phyloP scores from a whole-genome alignment of 1,284 basidiomycete species.

The Malassezia sympodialis region DNA sequence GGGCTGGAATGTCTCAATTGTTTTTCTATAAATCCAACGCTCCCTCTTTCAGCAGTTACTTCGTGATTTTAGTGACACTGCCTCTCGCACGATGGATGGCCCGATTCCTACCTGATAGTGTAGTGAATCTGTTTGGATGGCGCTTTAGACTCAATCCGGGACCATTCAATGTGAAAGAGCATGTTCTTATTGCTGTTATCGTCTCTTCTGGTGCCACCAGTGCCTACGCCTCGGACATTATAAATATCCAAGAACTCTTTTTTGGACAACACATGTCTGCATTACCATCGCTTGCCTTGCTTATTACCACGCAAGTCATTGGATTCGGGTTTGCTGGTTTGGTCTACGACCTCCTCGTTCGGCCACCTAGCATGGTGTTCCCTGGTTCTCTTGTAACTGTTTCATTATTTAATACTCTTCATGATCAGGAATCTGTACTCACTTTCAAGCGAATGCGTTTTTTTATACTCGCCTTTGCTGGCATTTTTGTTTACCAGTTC shows the following conservation, averaged over 20 bases:
- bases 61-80: constrained; percentile 53
- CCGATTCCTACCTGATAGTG: constrained; percentile 32
- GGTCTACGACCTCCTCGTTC: constrained; percentile 43
- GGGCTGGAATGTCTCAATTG: constrained; percentile 49
- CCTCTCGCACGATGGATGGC: constrained; percentile 51
- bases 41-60: constrained; percentile 54
- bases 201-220: constrained; percentile 50
- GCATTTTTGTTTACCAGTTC: constrained; percentile 51
- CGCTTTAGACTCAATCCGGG: constrained; percentile 52
- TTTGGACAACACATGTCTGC: constrained; percentile 43
- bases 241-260: constrained; percentile 48
- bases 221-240: constrained; percentile 46
- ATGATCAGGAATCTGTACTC: constrained; percentile 45
- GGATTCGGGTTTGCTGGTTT: constrained; percentile 47
- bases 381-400: constrained; percentile 52
- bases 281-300: constrained; percentile 34
- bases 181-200: constrained; percentile 50
- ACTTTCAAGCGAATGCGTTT: constrained; percentile 50
- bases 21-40: constrained; percentile 44
- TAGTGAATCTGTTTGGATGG: constrained; percentile 37
- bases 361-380: constrained; percentile 49
- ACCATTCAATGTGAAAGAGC: constrained; percentile 51
- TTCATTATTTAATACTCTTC: constrained; percentile 53
- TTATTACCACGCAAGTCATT: constrained; percentile 44
- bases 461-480: constrained; percentile 50